phyloP scores from a whole-genome alignment of 768 basidiomycete genomes.

The Hypsizygus marmoreus region DNA sequence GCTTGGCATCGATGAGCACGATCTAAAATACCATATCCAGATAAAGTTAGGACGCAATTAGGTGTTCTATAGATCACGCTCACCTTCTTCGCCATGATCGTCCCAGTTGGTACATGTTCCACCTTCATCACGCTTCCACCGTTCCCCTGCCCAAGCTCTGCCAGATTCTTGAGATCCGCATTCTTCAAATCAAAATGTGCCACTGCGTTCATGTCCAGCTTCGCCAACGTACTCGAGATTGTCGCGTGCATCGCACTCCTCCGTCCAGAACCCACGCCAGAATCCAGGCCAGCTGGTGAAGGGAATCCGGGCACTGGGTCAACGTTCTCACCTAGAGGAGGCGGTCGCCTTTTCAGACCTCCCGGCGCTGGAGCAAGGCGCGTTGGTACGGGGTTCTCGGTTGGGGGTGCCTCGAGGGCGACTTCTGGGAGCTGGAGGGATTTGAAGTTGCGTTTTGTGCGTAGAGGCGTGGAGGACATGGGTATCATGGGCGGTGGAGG shows the following conservation, averaged over 20 bases:
- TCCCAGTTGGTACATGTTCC: constrained; percentile 86
- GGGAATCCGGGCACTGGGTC: constrained; percentile 31
- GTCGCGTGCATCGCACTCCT: constrained; percentile 77
- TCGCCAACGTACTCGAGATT: constrained; percentile 81
- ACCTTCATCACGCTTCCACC: constrained; percentile 97
- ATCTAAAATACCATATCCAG: constrained; percentile 50
- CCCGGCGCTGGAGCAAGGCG: constrained; percentile 1
- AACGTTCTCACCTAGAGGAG: constrained; percentile 61
- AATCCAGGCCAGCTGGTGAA: constrained; percentile 13
- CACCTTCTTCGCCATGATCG: constrained; percentile 98
- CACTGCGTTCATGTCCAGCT: constrained; percentile 80
- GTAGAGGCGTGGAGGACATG: constrained; percentile 44
- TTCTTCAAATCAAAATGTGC: constrained; percentile 79
- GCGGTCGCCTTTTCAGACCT: constrained; percentile 66
- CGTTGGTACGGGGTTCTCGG: constrained; percentile 40
- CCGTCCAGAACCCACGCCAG: constrained; percentile 34
- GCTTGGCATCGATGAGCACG: constrained; percentile 96
- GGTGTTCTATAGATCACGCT: constrained; percentile 24
- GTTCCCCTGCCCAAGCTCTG: constrained; percentile 93
- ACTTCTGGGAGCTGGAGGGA: constrained; percentile 70
- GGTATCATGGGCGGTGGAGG: no score
- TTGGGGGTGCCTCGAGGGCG: constrained; percentile 27
- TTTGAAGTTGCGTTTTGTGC: constrained; percentile 93
- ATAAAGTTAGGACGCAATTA: background rate
- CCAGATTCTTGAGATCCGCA: constrained; percentile 86